Percentiles rank a stretch among this genome's conserved stretches.
Conservation (phyloP, 441 rosid species). For the Gossypium davidsonii region DNA sequence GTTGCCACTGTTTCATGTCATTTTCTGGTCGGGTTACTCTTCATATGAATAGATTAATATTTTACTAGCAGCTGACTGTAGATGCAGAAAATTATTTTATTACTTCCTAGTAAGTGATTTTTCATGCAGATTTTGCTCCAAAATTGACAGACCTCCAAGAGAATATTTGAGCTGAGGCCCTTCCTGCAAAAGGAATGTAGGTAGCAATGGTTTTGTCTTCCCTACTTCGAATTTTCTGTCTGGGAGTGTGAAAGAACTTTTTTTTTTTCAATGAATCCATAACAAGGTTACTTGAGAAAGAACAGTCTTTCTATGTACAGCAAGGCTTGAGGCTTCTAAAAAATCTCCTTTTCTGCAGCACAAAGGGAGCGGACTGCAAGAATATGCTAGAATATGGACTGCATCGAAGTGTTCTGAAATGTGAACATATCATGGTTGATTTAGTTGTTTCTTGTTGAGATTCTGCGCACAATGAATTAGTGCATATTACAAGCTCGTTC, state of each 20-base stretch:
- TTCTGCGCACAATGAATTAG: background rate
- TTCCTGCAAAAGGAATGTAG: background rate
- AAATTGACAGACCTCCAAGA: background rate
- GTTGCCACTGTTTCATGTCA: background rate
- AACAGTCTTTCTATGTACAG: background rate
- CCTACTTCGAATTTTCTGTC: background rate
- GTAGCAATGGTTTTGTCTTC: background rate
- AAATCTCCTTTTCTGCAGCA: background rate
- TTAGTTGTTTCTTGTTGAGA: background rate
- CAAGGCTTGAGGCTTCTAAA: background rate
- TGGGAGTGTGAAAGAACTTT: background rate
- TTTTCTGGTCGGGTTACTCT: background rate
- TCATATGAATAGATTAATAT: background rate
- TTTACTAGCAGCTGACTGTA: background rate
- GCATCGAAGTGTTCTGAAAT: background rate
- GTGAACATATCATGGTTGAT: background rate
- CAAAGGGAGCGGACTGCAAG: background rate
- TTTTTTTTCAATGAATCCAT: background rate
- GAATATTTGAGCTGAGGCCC: conserved; percentile 1
- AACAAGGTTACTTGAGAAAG: background rate
- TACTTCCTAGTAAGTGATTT: background rate
- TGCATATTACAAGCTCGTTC: background rate
- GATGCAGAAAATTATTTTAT: background rate
- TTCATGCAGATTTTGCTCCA: background rate
- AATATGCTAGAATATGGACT: background rate